phyloP scores from a whole-genome alignment of 768 basidiomycete genomes.

The Leccinellum albellum region DNA sequence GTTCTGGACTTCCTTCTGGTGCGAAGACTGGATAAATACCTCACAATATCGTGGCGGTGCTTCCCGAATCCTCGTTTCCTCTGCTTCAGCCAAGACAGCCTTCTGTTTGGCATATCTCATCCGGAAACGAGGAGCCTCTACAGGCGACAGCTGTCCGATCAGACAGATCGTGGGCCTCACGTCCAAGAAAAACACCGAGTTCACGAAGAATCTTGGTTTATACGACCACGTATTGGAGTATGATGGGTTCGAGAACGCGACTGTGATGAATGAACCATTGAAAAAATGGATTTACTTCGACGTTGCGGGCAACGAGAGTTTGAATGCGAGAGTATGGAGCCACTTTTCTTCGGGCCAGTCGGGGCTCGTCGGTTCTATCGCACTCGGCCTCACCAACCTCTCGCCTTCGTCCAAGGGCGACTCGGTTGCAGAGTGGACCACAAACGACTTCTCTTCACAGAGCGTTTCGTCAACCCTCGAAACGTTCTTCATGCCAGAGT shows the following conservation, averaged over 20 bases:
- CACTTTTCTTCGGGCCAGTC: slow-evolving; percentile 31
- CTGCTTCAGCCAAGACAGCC: slow-evolving; percentile 70
- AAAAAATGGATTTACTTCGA: slow-evolving; percentile 59
- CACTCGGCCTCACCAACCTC: slow-evolving; percentile 56
- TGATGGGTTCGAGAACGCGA: slow-evolving; percentile 36
- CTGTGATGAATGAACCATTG: slow-evolving; percentile 27
- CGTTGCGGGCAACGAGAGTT: slow-evolving; percentile 52
- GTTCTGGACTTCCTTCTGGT: slow-evolving; percentile 77
- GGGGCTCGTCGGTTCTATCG: slow-evolving; percentile 39
- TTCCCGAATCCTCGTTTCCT: slow-evolving; percentile 53
- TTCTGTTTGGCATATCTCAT: slow-evolving; percentile 65
- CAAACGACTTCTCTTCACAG: slow-evolving; percentile 31
- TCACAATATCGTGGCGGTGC: slow-evolving; percentile 48
- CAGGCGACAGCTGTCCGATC: background rate
- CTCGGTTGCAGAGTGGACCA: slow-evolving; percentile 36
- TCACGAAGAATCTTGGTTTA: slow-evolving; percentile 51
- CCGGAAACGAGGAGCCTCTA: slow-evolving; percentile 37
- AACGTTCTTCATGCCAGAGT: slow-evolving; percentile 67
- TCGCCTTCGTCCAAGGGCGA: slow-evolving; percentile 40
- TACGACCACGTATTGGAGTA: slow-evolving; percentile 60
- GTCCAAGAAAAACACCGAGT: slow-evolving; percentile 49
- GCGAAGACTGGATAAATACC: slow-evolving; percentile 62
- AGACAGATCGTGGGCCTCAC: slow-evolving; percentile 57
- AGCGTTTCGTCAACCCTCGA: slow-evolving; percentile 32
- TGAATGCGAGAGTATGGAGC: slow-evolving; percentile 44